These are phyloP conservation scores for Spathaspora girioi DNA, from an alignment of 805 yeast genomes.

Conservation along the genomic window DNA sequence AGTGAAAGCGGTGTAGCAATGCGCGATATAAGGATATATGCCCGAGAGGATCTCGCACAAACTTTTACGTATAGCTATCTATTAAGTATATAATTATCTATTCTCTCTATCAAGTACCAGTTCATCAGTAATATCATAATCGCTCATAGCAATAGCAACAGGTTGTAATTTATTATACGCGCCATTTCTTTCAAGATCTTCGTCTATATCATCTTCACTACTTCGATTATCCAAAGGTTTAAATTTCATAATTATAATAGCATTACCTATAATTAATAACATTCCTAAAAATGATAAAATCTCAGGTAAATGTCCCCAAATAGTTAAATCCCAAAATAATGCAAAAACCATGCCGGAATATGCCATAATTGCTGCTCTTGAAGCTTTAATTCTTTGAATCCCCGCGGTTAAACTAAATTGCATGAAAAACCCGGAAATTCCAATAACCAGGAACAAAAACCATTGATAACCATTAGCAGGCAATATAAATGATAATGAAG, in stretches of 20 bases:
- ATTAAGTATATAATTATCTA: background rate
- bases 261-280: slow-evolving; percentile 60
- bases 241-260: slow-evolving; percentile 44
- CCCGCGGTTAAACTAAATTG: slow-evolving; percentile 81
- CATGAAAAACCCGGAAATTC: slow-evolving; percentile 77
- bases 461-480: slow-evolving; percentile 68
- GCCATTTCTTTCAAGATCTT: slow-evolving; percentile 7
- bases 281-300: slow-evolving; percentile 68
- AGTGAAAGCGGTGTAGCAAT: no score
- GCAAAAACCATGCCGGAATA: slow-evolving; percentile 81
- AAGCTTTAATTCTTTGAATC: slow-evolving; percentile 74
- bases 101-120: background rate
- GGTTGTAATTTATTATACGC: slow-evolving; percentile 8
- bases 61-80: no score
- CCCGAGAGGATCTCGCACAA: no score
- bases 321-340: slow-evolving; percentile 62
- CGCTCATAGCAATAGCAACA: slow-evolving; percentile 23
- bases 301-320: slow-evolving; percentile 75
- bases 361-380: slow-evolving; percentile 68
- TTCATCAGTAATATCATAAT: slow-evolving; percentile 25
- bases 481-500: slow-evolving; percentile 54
- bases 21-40: no score
- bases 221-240: slow-evolving; percentile 11
- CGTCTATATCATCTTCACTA: slow-evolving; percentile 2
- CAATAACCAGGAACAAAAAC: slow-evolving; percentile 57